Base-by-base conservation (phyloP, 2,329 filamentous ascomycete species). In the Penicillium sp. region DNA sequence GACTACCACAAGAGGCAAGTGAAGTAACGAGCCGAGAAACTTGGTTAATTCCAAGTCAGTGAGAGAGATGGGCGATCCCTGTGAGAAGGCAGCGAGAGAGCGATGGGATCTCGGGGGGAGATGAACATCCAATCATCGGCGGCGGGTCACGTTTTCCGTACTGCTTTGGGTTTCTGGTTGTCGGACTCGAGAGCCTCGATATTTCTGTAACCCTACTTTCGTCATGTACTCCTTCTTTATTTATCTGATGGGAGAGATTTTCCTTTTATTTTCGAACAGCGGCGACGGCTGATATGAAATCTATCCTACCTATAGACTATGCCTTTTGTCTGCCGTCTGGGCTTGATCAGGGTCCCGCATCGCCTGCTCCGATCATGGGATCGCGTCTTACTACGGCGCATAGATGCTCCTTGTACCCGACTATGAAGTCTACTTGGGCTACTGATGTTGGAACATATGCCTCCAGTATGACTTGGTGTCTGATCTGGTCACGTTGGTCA, bases 131-230 rank as follows among this genome's bases (percentile, higher is more conserved):
- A 70, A 70, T 70, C 68, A 70, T 45, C 57, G 60, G 55, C 48
- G 53, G 63, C 65, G 58, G 67, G 68, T 70, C 68, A 69, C 68
- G 68, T 70, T 69, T 51, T 60, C 48, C 51, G 40, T 33, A 55
- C 35, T 51, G 28, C 14, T 7, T 43, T 42, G 33, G 22, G 28
- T 33, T 26, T 22, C 19, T n/a, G 40, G 30, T 8, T 11, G 30
- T 13, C 14, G 45, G 45, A 30, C 45, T 48, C 30, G 6, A 13
- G 26, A 46, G 14, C 43, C 16, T 42, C 40, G 40, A 43, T 43
- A 33, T 33, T 33, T 33, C 8, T 33, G 4, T 10, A 30, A n/a
- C 25, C 13, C 5, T 30, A 30, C 45, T 48, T n/a, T 16, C 25
- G 26, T 30, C 45, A 48, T 48, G 25, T 26, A 30, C 14, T 22